Evolutionary conservation across 1,284 basidiomycete genomes (phyloP).

Genomic region (Rhodotorula sp.): DNA sequence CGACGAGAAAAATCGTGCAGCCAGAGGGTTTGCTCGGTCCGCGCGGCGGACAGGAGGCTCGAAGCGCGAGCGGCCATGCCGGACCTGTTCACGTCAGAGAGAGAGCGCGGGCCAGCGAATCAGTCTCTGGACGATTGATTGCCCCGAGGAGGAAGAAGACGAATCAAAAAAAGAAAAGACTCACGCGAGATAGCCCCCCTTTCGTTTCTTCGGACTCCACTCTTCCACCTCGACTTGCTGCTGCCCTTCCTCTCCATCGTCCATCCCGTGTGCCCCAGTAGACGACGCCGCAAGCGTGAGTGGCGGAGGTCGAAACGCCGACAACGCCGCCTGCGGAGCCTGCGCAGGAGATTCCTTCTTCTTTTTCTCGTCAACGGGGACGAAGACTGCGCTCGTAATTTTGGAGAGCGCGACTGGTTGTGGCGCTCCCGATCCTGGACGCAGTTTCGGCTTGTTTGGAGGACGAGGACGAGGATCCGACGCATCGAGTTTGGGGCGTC

Average conservation of each 20-base stretch:
- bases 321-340: no score
- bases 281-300: not conserved
- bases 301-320: no score
- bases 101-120: no score
- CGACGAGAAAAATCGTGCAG: constrained; percentile 26
- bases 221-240: constrained; percentile 44
- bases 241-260: not conserved
- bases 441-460: no score
- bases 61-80: constrained; percentile 24
- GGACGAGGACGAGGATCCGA: not conserved
- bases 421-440: no score
- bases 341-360: not conserved
- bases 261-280: not conserved
- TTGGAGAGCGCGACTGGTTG: no score
- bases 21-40: constrained; percentile 30
- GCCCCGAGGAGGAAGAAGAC: no score
- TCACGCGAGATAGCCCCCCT: constrained; percentile 15
- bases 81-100: no score
- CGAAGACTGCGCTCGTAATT: no score
- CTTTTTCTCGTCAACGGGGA: not conserved
- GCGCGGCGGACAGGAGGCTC: constrained; percentile 5
- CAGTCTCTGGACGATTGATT: not conserved
- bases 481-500: not conserved
- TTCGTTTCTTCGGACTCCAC: constrained; percentile 18
- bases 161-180: not conserved